Evolutionary conservation across 257 asterid genomes (phyloP), one percentile per base, ranked within the genome.

Genomic region (Solanum chiquidenum): DNA sequence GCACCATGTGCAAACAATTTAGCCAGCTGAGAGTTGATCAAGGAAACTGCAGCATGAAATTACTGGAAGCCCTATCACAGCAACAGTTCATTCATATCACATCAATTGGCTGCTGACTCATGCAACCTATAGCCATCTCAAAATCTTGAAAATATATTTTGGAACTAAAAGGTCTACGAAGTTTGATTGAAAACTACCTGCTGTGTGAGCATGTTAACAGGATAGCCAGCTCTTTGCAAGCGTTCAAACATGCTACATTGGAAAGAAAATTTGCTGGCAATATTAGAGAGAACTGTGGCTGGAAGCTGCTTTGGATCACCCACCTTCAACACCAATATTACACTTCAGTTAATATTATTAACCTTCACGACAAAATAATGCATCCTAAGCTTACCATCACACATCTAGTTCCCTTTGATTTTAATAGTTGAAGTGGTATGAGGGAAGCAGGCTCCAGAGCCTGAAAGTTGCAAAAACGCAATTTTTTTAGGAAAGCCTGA

Each of bases 261-360:
- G 85, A 95, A 97, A 89, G 92, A 87, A 94, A 92, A 97, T 89
- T 93, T 97, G 94, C 95, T 96, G 86, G 98, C 99, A 89, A 94
- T 94, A 88, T 92, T 96, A 58, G 99, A 97, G 84, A 97, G 92
- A 89, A 97, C 99, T 73, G 99, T 97, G 52, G 99, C 99, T 79
- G 99, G 98, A 92, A 97, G 99, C 95, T 97, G 99, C 93, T 97
- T 97, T 74, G 99, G 99, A 89, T 97, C 99, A 86, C 99, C 99
- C 87, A 97, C 99, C 99, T 97, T 87, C 91, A 88, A 88, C 27
- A 87, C 80, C 38, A 89, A 76, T 46, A 66, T 83, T 44, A 49
- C 60, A 60, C 40, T 62, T 89, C 83, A 94, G 84, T 89, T 23
- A 69, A 68, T 37, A 90, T 74, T 86, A 77, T 29, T 73, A 77